Evolutionary conservation across 495 filamentous ascomycete genomes (phyloP).

Genomic region (Aspergillus steynii): DNA sequence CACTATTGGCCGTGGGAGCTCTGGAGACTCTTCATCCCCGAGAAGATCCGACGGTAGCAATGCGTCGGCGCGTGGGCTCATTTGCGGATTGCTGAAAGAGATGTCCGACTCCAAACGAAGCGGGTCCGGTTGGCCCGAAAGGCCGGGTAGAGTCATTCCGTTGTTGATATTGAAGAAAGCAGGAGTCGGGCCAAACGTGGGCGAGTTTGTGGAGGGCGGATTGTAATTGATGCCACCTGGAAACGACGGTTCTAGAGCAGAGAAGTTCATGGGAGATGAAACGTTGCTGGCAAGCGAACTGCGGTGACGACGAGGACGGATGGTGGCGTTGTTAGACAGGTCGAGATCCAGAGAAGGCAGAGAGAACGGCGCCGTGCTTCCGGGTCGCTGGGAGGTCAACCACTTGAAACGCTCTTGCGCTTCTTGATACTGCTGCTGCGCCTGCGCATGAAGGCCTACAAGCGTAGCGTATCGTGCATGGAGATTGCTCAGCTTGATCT

Average conservation of each 20-base stretch:
- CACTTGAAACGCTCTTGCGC: slow-evolving; percentile 54
- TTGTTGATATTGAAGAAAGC: slow-evolving; percentile 64
- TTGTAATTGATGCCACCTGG: slow-evolving; percentile 43
- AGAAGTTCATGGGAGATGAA: slow-evolving; percentile 47
- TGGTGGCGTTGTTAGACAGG: slow-evolving; percentile 38
- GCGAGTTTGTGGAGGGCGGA: slow-evolving; percentile 47
- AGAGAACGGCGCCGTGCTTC: slow-evolving; percentile 45
- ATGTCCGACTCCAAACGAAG: slow-evolving; percentile 44
- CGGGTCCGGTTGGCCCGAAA: slow-evolving; percentile 41
- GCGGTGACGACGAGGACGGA: slow-evolving; percentile 50
- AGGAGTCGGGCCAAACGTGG: slow-evolving; percentile 46
- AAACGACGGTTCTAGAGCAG: slow-evolving; percentile 40
- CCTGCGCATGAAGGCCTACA: slow-evolving; percentile 49
- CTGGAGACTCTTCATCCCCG: slow-evolving; percentile 68
- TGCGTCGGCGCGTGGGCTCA: slow-evolving; percentile 78
- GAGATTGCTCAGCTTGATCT: slow-evolving; percentile 45
- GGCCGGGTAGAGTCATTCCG: slow-evolving; percentile 47
- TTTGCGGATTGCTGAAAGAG: slow-evolving; percentile 63
- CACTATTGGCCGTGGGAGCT: slow-evolving; percentile 46
- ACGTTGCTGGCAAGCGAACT: slow-evolving; percentile 51
- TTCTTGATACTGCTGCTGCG: slow-evolving; percentile 52
- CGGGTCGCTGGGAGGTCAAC: slow-evolving; percentile 46
- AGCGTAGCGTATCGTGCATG: slow-evolving; percentile 54
- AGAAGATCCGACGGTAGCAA: slow-evolving; percentile 81
- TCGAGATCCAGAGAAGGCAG: slow-evolving; percentile 46